Conservation (phyloP, 805 yeast species). For the Grigorovia transvaalensis region DNA sequence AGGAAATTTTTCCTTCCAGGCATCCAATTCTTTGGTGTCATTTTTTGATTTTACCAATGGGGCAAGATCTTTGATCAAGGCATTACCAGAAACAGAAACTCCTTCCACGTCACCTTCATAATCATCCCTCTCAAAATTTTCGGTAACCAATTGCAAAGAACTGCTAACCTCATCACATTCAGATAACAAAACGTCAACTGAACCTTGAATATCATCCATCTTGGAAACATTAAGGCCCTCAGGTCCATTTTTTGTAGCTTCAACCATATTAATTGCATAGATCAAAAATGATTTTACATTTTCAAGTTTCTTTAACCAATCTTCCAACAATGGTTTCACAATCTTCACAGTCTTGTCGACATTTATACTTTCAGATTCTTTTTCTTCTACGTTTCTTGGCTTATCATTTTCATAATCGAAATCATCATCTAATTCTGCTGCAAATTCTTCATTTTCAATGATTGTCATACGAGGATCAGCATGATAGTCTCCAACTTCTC, state of each 20-base stretch:
- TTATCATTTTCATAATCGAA: conserved; percentile 25
- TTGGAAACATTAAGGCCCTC: conserved; percentile 27
- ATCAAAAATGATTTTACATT: conserved; percentile 44
- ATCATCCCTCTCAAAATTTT: conserved; percentile 29
- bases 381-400: conserved; percentile 4
- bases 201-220: conserved; percentile 38
- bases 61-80: conserved; percentile 32
- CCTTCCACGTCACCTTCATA: conserved; percentile 15
- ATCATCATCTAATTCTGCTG: conserved; percentile 14
- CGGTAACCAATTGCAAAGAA: conserved; percentile 36
- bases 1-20: conserved; percentile 27
- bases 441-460: conserved; percentile 27
- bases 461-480: conserved; percentile 40
- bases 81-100: conserved; percentile 17
- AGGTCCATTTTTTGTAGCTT: conserved; percentile 29
- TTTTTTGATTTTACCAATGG: conserved; percentile 39
- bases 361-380: conserved; percentile 24
- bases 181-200: conserved; percentile 36
- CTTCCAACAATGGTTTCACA: conserved; percentile 29
- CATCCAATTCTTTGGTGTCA: conserved; percentile 33
- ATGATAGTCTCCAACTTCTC: conserved; percentile 61
- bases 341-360: conserved; percentile 16
- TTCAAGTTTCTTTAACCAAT: conserved; percentile 37
- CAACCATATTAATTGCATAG: conserved; percentile 47
- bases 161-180: conserved; percentile 50